Evolutionary conservation across 768 basidiomycete species (phyloP), one percentile per base, ranked within the genome.

Genomic region (Suillus lakei): DNA sequence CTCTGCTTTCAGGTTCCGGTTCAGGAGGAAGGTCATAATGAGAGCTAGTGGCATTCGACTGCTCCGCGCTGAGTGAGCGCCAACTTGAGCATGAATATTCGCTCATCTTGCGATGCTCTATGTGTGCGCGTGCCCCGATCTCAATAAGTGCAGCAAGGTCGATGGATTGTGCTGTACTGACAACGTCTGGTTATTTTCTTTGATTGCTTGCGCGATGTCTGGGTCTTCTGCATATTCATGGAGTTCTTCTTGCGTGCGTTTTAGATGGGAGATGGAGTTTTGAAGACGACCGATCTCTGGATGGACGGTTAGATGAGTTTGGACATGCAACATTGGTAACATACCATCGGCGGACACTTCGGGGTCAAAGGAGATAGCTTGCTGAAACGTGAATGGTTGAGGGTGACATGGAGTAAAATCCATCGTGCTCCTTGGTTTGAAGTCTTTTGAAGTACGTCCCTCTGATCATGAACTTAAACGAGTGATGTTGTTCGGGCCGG

Each of bases 21-120:
- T 59, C 58, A 59, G 58, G 58, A 41, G 58, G 39, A 43, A 59
- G 39, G 6, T 59, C 58, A 28, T 59, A 54, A 23, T 34, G 54
- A 60, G 55, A 13, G 55, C 54, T 21, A 23, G 18, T 62, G 1
- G 39, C 39, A 43, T 34, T 54, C 61, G 26, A 62, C n/a, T n/a
- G 54, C 61, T 34, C 90, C 90, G 69, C 90, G 91, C 71, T 88
- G 84, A 23, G 78, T 76, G 62, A 93, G 77, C 8, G 89, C 91
- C 70, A 88, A 78, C 74, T 84, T 86, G 60, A 93, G 81, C 60
- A 93, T 91, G 32, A 78, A 77, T 64, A 93, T 85, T 26, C 92
- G 83, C 71, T 95, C 93, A 71, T 90, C 85, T 76, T 94, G 93
- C 9, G 92, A 91, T 8, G 85, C 89, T 67, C 93, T 94, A 69